These are phyloP conservation scores for Penicillium decumbens DNA, from an alignment of 2,329 filamentous ascomycete species.

Conservation along the genomic window DNA sequence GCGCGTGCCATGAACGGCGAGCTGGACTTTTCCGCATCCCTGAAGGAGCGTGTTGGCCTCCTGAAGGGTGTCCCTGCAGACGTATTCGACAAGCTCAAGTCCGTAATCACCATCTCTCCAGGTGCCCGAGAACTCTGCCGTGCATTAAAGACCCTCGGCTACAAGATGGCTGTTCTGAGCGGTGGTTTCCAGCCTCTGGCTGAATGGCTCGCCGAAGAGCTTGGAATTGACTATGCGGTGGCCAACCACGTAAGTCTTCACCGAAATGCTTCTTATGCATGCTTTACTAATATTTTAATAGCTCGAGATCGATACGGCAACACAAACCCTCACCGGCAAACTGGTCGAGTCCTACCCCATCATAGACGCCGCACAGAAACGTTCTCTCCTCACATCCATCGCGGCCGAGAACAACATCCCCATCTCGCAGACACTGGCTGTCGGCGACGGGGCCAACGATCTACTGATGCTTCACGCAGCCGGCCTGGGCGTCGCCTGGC, in stretches of 20 bases:
- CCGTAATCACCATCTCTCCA: conserved; percentile 71
- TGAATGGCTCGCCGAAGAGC: conserved; percentile 71
- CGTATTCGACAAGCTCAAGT: conserved; percentile 73
- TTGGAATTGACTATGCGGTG: conserved; percentile 81
- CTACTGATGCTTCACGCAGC: conserved; percentile 61
- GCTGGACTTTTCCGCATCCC: conserved; percentile 80
- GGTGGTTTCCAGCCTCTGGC: conserved; percentile 90
- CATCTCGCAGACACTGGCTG: conserved; percentile 52
- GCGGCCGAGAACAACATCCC: conserved; percentile 52
- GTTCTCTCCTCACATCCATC: conserved; percentile 51
- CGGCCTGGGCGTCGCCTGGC: conserved; percentile 59
- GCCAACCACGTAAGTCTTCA: conserved; percentile 67
- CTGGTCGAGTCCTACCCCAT: conserved; percentile 52
- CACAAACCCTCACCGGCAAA: conserved; percentile 53
- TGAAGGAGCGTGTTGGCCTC: conserved; percentile 73
- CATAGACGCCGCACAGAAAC: conserved; percentile 57
- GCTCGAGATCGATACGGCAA: conserved; percentile 47
- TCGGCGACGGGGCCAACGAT: conserved; percentile 64
- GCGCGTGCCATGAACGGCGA: conserved; percentile 93
- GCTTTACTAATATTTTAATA: conserved; percentile 13
- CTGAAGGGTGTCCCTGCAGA: conserved; percentile 73
- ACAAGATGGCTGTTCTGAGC: conserved; percentile 84
- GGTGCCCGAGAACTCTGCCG: conserved; percentile 71
- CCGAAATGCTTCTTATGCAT: background rate
- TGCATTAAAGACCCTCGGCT: conserved; percentile 71